A percentile compares a stretch with the other conserved stretches of the same genome.
These are phyloP conservation scores for Cladosporium cucumerinum DNA, from an alignment of 2,329 filamentous ascomycete species.

Conservation along the genomic window DNA sequence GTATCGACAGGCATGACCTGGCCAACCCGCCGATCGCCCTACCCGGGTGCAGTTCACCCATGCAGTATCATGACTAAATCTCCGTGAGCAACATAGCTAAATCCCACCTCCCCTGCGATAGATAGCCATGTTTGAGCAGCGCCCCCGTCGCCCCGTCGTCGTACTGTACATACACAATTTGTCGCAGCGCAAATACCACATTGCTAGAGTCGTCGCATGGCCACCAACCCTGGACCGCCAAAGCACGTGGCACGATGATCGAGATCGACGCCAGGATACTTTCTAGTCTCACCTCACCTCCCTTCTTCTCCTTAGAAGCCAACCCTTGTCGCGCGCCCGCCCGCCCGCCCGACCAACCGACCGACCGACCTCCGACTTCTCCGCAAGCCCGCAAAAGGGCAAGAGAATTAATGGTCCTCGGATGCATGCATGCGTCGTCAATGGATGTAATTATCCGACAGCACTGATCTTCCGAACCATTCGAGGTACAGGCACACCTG, in stretches of 20 bases:
- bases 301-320: neutral
- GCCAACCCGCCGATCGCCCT: slow-evolving; percentile 6
- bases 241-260: neutral
- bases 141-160: neutral
- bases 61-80: neutral
- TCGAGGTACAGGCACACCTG: neutral
- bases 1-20: slow-evolving; percentile 9
- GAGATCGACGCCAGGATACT: neutral
- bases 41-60: neutral
- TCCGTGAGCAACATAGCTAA: neutral
- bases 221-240: neutral
- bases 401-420: neutral
- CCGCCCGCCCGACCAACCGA: neutral
- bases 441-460: neutral
- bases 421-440: slow-evolving; percentile 1
- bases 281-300: neutral
- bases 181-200: neutral
- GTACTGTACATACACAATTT: neutral
- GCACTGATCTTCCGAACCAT: neutral
- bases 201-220: neutral
- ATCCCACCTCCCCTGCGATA: neutral
- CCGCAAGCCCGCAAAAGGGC: neutral
- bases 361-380: neutral
- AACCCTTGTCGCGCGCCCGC: neutral
- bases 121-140: neutral